phyloP scores from a whole-genome alignment of 2,329 filamentous ascomycete species.

The Tolypocladium tundrense region DNA sequence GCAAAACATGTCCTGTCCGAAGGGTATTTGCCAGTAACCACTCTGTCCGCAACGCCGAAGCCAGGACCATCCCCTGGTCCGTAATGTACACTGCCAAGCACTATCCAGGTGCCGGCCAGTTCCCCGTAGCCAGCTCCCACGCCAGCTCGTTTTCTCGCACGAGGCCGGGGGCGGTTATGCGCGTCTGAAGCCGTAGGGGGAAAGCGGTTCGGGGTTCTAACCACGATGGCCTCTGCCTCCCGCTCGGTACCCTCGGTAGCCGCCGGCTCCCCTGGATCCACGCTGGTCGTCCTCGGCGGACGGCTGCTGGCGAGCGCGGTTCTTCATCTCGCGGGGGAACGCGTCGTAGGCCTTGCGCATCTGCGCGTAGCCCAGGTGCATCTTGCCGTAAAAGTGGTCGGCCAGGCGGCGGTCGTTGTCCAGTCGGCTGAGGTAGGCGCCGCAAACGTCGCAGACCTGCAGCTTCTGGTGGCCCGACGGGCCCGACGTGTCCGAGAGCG shows the following conservation, averaged over 20 bases:
- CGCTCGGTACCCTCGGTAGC: slow-evolving; percentile 41
- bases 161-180: not conserved
- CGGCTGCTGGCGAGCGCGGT: slow-evolving; percentile 44
- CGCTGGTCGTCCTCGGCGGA: slow-evolving; percentile 38
- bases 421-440: slow-evolving; percentile 81
- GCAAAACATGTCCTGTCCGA: not conserved
- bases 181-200: not conserved
- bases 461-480: slow-evolving; percentile 95
- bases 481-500: slow-evolving; percentile 81
- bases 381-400: slow-evolving; percentile 98
- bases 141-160: not conserved
- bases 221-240: slow-evolving; percentile 36
- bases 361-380: slow-evolving; percentile 95
- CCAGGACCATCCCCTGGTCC: not conserved
- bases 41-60: not conserved
- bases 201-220: not conserved
- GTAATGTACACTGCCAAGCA: not conserved
- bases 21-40: slow-evolving; percentile 1
- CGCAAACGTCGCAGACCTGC: slow-evolving; percentile 97
- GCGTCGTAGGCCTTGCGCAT: slow-evolving; percentile 90
- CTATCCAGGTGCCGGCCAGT: not conserved
- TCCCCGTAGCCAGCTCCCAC: not conserved
- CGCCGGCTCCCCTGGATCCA: slow-evolving; percentile 41
- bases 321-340: slow-evolving; percentile 80
- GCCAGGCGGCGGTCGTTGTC: slow-evolving; percentile 91